Evolutionary conservation across 2,329 filamentous ascomycete species (phyloP).

Genomic region (Paecilomyces fulvus): DNA sequence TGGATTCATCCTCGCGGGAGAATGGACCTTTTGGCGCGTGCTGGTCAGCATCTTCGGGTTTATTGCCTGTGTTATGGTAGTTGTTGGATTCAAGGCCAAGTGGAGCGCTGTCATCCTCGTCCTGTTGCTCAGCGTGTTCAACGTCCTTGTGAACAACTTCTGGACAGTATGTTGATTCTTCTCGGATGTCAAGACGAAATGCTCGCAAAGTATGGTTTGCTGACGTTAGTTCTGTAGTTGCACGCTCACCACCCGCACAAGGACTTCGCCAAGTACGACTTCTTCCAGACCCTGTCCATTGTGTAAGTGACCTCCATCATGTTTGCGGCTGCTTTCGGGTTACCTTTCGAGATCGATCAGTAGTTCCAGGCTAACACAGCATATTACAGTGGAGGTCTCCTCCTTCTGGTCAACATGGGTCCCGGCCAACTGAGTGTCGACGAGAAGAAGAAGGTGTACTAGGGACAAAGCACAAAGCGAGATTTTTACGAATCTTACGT

Average conservation of each 20-base stretch:
- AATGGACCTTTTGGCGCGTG: constrained; percentile 85
- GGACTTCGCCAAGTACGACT: constrained; percentile 99
- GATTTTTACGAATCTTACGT: neutral
- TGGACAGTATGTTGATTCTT: constrained; percentile 70
- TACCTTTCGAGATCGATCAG: neutral
- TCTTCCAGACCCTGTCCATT: constrained; percentile 99
- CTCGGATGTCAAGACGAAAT: neutral
- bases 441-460: constrained; percentile 99
- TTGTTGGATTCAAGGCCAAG: constrained; percentile 99
- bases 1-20: constrained; percentile 89
- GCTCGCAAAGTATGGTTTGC: constrained; percentile 2
- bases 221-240: constrained; percentile 49
- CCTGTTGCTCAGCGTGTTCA: constrained; percentile 91
- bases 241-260: constrained; percentile 98
- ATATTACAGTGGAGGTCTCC: constrained; percentile 63
- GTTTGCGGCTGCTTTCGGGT: neutral
- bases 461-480: constrained; percentile 13
- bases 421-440: constrained; percentile 96
- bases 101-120: constrained; percentile 94
- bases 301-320: constrained; percentile 52
- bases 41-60: constrained; percentile 77
- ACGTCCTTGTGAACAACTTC: constrained; percentile 97
- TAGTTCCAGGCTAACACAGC: constrained; percentile 11
- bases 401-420: constrained; percentile 96
- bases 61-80: constrained; percentile 93